phyloP scores from a whole-genome alignment of 2,329 filamentous ascomycete species.

The Arthrobotrys megalospora region DNA sequence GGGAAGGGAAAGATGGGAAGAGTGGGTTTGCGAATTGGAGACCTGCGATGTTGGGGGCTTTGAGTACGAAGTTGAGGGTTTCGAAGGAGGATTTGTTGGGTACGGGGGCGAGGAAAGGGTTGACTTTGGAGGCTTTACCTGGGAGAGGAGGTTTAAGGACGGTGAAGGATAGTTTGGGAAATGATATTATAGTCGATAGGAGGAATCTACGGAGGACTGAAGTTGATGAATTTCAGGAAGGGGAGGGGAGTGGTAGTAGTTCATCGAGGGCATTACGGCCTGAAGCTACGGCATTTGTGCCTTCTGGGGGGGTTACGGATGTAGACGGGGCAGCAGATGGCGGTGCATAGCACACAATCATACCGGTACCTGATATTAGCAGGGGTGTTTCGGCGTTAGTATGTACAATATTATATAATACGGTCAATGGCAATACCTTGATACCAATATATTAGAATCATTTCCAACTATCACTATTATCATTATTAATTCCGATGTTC shows the following conservation, averaged over 20 bases:
- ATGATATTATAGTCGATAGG: slow-evolving; percentile 34
- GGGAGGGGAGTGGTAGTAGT: not conserved
- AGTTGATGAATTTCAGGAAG: not conserved
- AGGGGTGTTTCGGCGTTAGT: too few species aligned
- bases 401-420: too few species aligned
- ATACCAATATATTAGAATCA: too few species aligned
- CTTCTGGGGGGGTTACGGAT: not conserved
- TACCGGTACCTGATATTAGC: too few species aligned
- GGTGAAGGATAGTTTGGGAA: slow-evolving; percentile 50
- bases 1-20: slow-evolving; percentile 35
- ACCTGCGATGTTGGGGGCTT: slow-evolving; percentile 43
- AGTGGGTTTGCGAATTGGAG: slow-evolving; percentile 46
- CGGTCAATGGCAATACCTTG: too few species aligned
- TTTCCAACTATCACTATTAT: too few species aligned
- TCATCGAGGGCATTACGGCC: slow-evolving; percentile 25
- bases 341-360: too few species aligned
- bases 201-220: slow-evolving; percentile 14
- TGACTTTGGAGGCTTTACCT: not conserved
- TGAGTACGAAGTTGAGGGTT: slow-evolving; percentile 45
- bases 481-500: too few species aligned
- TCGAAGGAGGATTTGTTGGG: slow-evolving; percentile 34
- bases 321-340: not conserved
- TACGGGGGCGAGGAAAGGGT: slow-evolving; percentile 20
- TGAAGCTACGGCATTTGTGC: slow-evolving; percentile 45
- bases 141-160: not conserved